Base-by-base conservation (phyloP, 768 basidiomycete genomes). In the Kwoniella europaea region DNA sequence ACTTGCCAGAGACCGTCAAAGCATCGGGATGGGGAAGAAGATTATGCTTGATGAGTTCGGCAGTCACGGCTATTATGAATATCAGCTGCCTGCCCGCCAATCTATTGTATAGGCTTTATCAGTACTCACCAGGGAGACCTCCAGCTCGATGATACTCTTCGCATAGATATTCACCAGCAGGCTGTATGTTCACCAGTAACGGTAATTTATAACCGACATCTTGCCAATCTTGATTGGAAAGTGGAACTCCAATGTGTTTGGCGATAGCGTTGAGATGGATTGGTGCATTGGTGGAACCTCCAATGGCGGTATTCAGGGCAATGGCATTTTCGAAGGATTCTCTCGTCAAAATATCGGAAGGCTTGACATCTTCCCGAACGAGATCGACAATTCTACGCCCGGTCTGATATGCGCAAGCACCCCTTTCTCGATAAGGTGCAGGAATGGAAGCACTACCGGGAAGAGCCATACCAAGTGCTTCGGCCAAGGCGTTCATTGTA, bases 381-480 rank as follows among this genome's bases (percentile, higher is more conserved):
- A 83, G 68, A n/a, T 82, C 77, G 62, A 82, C 81, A 65, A 82
- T 79, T 5, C 80, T 68, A 1, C 63, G 67, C 9, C 81, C 82
- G 43, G 82, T 83, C 55, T 75, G 58, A 53, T 83, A 83, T n/a
- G 78, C 82, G 57, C 79, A 79, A 52, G 81, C 81, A 27, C 78
- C 81, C 42, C 82, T 72, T 68, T 82, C 82, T 18, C 81, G 79
- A 65, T 83, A 83, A 9, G 74, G 74, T 5, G 82, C 82, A 12
- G 82, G 82, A 63, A 82, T 83, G 52, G 78, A 80, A 10, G 82
- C 68, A 18, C 68, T 71, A 7, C 81, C 81, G 4, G 82, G 82
- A 12, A 83, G 71, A n/a, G 82, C 74, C 82, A 83, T 83, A 50
- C 82, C 82, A 42, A 83, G 71, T 0, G 81, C 81, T 71, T 83